Evolutionary conservation across 768 basidiomycete species (phyloP).

Genomic region (Termitomyces bulborhizus): DNA sequence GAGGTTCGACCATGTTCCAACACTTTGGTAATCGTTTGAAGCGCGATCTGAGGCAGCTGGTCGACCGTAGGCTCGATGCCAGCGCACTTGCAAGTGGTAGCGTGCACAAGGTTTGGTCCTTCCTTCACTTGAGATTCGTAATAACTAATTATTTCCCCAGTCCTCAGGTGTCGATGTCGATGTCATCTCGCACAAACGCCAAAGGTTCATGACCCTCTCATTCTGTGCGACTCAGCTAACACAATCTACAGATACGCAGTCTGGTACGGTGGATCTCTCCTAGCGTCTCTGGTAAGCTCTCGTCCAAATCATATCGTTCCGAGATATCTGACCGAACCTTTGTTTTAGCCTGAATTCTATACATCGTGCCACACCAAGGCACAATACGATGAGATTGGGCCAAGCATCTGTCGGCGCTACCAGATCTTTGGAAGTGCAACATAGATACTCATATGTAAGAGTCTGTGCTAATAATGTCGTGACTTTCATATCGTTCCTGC

Average conservation of each 20-base stretch:
- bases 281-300: conserved; percentile 77
- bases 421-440: conserved; percentile 91
- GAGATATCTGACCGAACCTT: background rate
- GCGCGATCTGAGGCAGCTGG: conserved; percentile 90
- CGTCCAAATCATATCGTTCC: background rate
- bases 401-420: conserved; percentile 88
- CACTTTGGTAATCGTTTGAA: conserved; percentile 97
- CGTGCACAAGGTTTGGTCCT: conserved; percentile 54
- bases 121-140: background rate
- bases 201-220: conserved; percentile 48
- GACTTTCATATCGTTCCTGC: no score
- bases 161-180: conserved; percentile 97
- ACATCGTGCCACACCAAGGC: conserved; percentile 90
- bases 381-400: conserved; percentile 91
- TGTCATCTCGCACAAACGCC: conserved; percentile 96
- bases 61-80: conserved; percentile 82
- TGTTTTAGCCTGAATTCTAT: conserved; percentile 83
- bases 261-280: conserved; percentile 95
- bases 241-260: conserved; percentile 72
- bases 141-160: conserved; percentile 29
- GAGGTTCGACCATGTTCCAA: conserved; percentile 99
- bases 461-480: background rate
- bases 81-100: conserved; percentile 72
- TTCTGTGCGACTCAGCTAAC: conserved; percentile 5
- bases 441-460: conserved; percentile 24